Base-by-base conservation (phyloP, 2,329 filamentous ascomycete species). In the Phyllosticta citrichinensis region DNA sequence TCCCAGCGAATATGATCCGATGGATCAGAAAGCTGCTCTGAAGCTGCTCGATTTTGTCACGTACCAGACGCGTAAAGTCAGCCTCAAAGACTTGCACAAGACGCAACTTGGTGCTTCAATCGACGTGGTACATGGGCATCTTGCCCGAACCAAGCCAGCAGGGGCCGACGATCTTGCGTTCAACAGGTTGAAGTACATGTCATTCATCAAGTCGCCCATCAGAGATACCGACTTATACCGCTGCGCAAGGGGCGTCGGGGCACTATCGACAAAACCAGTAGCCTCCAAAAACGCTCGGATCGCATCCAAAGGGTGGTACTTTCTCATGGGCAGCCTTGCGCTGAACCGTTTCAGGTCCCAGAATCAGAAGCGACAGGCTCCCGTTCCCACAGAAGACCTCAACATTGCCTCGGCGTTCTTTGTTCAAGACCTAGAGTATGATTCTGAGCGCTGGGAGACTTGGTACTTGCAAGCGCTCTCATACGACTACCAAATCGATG, bases 401-500 rank as follows among this genome's bases (percentile, higher is more conserved):
- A 87, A 92, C 57, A 87, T 91, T 58, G 91, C 89, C 2, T 85
- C 89, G 54, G 87, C 85, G 0, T 94, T 91, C 69, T 83, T 96
- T 67, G 81, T 88, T 47, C 84, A 92, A 65, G 91, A 96, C 70
- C 74, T 96, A 1, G 90, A 96, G 66, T 91, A 90, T 70, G 90
- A 87, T 1, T 83, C 85, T 2, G 86, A 91, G 51, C 85, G 86
- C 61, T 96, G 91, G 91, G 89, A 96, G 71, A 88, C 89, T 0
- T 96, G 91, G 91, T 94, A 93, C 71, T 84, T 90, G 12, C 81
- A 96, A 24, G 91, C 87, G 0, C 91, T 96, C 71, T 90, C 88
- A 56, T 92, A 91, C 68, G 91, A 96, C 72, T 87, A 89, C 57
- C 91, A 95, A 67, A 78, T 96, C 14, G 91, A 96, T 64, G 91